Conservation (phyloP, 2,329 filamentous ascomycete genomes). For the Thelonectria discophora region DNA sequence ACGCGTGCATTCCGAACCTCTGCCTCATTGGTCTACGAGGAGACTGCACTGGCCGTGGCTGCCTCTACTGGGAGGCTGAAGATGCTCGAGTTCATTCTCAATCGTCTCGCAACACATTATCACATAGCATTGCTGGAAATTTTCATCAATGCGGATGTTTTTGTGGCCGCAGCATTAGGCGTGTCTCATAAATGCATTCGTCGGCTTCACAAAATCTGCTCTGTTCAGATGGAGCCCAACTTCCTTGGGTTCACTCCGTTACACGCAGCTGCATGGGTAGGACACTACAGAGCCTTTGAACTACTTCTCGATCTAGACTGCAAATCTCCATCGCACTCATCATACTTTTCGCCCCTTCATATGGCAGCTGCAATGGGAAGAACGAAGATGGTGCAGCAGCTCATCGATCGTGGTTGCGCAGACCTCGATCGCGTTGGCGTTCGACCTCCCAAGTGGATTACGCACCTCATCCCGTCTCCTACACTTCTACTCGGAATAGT, state of each 20-base stretch:
- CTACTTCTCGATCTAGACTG: slow-evolving; percentile 1
- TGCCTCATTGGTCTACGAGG: not conserved
- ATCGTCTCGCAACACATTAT: not conserved
- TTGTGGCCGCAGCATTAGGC: slow-evolving; percentile 1
- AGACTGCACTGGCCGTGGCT: slow-evolving; percentile 7
- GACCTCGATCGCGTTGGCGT: not conserved
- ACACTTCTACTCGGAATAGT: too few species aligned
- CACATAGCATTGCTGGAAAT: not conserved
- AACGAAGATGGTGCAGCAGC: not conserved
- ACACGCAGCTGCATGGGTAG: slow-evolving; percentile 8
- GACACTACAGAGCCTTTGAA: not conserved
- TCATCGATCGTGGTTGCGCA: not conserved
- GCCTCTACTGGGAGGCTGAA: not conserved
- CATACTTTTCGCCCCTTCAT: not conserved
- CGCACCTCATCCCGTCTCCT: too few species aligned
- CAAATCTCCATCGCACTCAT: too few species aligned
- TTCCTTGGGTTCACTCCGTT: slow-evolving; percentile 5
- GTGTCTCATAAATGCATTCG: not conserved
- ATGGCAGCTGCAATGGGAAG: not conserved
- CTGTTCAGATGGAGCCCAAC: not conserved
- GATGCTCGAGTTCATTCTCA: slow-evolving; percentile 1
- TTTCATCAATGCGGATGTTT: slow-evolving; percentile 5
- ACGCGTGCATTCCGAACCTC: not conserved
- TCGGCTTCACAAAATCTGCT: not conserved
- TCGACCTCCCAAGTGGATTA: too few species aligned